phyloP scores from a whole-genome alignment of 2,329 filamentous ascomycete genomes.

The Penicillium sp. region DNA sequence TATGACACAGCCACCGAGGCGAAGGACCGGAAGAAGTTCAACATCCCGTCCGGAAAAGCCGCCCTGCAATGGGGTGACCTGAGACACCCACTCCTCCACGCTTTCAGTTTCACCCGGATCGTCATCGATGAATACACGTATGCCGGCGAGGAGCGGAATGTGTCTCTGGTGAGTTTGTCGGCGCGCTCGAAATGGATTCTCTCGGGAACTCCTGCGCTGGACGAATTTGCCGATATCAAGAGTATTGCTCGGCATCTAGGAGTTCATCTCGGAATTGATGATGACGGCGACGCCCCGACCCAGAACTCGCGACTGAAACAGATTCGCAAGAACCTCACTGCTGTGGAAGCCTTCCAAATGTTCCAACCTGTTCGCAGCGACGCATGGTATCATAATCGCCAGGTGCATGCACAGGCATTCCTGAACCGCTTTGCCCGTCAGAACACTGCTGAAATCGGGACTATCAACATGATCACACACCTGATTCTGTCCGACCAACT shows the following conservation, averaged over 20 bases:
- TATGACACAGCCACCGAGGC: too few species aligned
- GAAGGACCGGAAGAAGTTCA: neutral
- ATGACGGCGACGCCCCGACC: slow-evolving; percentile 46
- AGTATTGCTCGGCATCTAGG: slow-evolving; percentile 57
- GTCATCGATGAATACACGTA: slow-evolving; percentile 66
- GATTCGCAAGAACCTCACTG: slow-evolving; percentile 28
- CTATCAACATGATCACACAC: slow-evolving; percentile 47
- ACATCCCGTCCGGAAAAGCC: neutral
- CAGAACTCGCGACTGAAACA: slow-evolving; percentile 47
- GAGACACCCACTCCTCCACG: slow-evolving; percentile 50
- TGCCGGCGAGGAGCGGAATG: slow-evolving; percentile 43
- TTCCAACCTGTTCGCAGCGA: slow-evolving; percentile 51
- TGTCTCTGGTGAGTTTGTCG: slow-evolving; percentile 46
- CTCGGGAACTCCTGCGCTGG: slow-evolving; percentile 60
- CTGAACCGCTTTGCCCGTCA: slow-evolving; percentile 53
- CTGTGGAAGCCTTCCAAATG: slow-evolving; percentile 56
- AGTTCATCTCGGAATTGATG: slow-evolving; percentile 54
- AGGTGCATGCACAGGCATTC: slow-evolving; percentile 55
- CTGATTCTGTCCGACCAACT: slow-evolving; percentile 47
- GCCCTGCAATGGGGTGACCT: slow-evolving; percentile 11
- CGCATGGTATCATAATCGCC: slow-evolving; percentile 52
- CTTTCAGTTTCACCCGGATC: slow-evolving; percentile 60
- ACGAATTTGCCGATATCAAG: slow-evolving; percentile 59
- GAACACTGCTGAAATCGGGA: slow-evolving; percentile 45
- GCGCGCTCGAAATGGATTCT: slow-evolving; percentile 59